phyloP scores from a whole-genome alignment of 1,284 basidiomycete species.

The Cerioporus squamosus region DNA sequence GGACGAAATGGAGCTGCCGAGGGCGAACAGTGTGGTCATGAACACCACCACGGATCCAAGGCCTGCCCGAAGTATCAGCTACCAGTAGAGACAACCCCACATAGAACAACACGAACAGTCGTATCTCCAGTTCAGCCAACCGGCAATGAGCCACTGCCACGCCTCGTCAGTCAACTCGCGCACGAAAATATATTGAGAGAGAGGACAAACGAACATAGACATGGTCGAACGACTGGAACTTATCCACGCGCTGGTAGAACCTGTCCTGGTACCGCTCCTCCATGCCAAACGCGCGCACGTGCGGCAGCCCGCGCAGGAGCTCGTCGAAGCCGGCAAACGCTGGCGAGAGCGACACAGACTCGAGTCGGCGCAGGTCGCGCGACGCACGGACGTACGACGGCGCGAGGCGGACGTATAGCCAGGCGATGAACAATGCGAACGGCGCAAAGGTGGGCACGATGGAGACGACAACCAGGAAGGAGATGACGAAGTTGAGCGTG shows the following conservation, averaged over 20 bases:
- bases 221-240: constrained; percentile 74
- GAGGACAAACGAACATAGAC: constrained; percentile 55
- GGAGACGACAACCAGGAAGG: constrained; percentile 65
- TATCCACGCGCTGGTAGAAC: constrained; percentile 80
- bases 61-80: constrained; percentile 40
- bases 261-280: constrained; percentile 75
- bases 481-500: constrained; percentile 66
- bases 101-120: constrained; percentile 51
- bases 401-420: constrained; percentile 73
- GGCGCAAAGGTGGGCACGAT: constrained; percentile 73
- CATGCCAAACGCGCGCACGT: constrained; percentile 84
- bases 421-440: constrained; percentile 70
- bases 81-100: background rate
- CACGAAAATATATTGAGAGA: background rate
- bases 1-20: constrained; percentile 67
- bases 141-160: constrained; percentile 64
- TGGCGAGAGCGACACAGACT: constrained; percentile 70
- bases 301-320: constrained; percentile 73
- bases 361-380: constrained; percentile 73
- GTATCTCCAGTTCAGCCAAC: constrained; percentile 75
- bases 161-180: constrained; percentile 1
- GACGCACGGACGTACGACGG: constrained; percentile 72
- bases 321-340: constrained; percentile 82
- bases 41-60: constrained; percentile 80
- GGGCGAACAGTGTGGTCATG: constrained; percentile 72